Conservation (phyloP, 768 basidiomycete genomes). For the Leccinum rimulosum region DNA sequence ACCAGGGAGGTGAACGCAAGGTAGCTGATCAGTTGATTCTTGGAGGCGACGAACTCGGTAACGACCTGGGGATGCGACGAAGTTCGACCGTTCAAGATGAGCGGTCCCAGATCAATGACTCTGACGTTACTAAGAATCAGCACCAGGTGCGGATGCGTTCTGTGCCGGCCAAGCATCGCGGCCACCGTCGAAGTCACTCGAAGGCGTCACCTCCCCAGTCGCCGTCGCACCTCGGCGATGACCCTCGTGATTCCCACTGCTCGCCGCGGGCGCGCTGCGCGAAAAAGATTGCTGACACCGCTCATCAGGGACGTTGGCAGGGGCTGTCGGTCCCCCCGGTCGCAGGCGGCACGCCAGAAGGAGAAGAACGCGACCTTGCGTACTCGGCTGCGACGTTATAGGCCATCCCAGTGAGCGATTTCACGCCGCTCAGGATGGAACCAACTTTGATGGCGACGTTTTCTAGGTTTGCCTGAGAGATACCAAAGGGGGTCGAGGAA, state of each 20-base stretch:
- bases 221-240: slow-evolving; percentile 16
- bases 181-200: slow-evolving; percentile 13
- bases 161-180: slow-evolving; percentile 6
- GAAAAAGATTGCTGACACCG: slow-evolving; percentile 45
- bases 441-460: too few relatives aligned
- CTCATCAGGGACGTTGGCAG: slow-evolving; percentile 21
- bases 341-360: too few relatives aligned
- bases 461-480: too few relatives aligned
- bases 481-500: too few relatives aligned
- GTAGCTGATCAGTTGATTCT: slow-evolving; percentile 45
- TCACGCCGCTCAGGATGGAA: too few relatives aligned
- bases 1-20: slow-evolving; percentile 41
- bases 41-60: slow-evolving; percentile 48
- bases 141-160: neutral
- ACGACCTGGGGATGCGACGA: slow-evolving; percentile 27
- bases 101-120: slow-evolving; percentile 53
- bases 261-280: slow-evolving; percentile 56
- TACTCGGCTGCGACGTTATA: too few relatives aligned
- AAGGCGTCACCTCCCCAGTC: slow-evolving; percentile 10
- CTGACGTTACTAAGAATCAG: slow-evolving; percentile 45
- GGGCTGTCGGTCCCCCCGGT: slow-evolving; percentile 11
- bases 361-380: too few relatives aligned
- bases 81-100: slow-evolving; percentile 22
- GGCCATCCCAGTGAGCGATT: too few relatives aligned
- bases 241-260: slow-evolving; percentile 13